A percentile compares a stretch with the other conserved stretches of the same genome.
phyloP scores from a whole-genome alignment of 2,329 filamentous ascomycete genomes.

The Fusarium dlaminii region DNA sequence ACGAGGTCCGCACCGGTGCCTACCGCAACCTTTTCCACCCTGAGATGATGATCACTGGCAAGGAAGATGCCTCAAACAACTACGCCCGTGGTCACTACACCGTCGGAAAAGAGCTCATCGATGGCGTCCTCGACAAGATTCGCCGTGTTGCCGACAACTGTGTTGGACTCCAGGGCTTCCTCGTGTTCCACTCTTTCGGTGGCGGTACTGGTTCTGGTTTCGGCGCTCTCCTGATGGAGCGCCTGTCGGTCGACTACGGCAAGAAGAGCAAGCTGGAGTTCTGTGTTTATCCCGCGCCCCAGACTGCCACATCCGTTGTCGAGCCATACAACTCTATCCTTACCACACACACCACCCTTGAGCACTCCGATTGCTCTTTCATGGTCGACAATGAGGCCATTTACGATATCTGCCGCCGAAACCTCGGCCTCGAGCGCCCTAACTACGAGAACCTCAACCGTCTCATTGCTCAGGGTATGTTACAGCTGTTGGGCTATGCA shows the following conservation, averaged over 20 bases:
- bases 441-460: slow-evolving; percentile 99
- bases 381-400: slow-evolving; percentile 99
- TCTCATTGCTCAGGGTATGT: slow-evolving; percentile 90
- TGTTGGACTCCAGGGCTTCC: slow-evolving; percentile 96
- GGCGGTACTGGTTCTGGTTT: slow-evolving; percentile 99
- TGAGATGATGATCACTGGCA: slow-evolving; percentile 99
- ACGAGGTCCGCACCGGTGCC: slow-evolving; percentile 96
- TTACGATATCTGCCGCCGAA: slow-evolving; percentile 98
- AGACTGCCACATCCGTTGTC: slow-evolving; percentile 96
- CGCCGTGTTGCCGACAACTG: slow-evolving; percentile 98
- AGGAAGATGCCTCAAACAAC: slow-evolving; percentile 99
- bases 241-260: slow-evolving; percentile 97
- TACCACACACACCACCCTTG: slow-evolving; percentile 97
- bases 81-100: slow-evolving; percentile 99
- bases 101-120: slow-evolving; percentile 98
- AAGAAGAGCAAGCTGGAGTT: slow-evolving; percentile 99
- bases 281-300: slow-evolving; percentile 97
- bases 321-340: slow-evolving; percentile 99
- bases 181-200: slow-evolving; percentile 99
- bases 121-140: slow-evolving; percentile 97
- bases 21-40: slow-evolving; percentile 99
- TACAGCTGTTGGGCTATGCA: background rate
- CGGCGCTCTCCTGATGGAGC: slow-evolving; percentile 98
- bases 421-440: slow-evolving; percentile 95
- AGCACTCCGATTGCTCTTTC: slow-evolving; percentile 99